A percentile compares a stretch with the other conserved stretches of the same genome.
Evolutionary conservation across 202 grass and related monocot species (phyloP).

Genomic region (Saccharum hybrid): DNA sequence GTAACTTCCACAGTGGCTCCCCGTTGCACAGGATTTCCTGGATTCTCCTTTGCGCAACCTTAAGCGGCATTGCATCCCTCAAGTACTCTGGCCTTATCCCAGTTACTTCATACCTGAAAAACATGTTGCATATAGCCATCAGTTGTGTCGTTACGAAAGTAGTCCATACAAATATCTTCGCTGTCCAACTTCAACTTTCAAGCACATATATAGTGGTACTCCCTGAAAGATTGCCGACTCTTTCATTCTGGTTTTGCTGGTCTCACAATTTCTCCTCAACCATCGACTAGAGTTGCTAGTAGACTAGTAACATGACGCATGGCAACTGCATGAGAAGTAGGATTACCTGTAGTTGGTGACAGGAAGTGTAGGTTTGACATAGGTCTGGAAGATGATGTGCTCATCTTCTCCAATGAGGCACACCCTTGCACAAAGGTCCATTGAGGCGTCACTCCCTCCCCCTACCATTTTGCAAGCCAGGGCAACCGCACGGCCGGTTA

Average conservation of each 20-base stretch:
- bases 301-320: not conserved
- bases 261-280: not conserved
- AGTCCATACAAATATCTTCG: not conserved
- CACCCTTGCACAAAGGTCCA: constrained; percentile 69
- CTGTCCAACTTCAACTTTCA: not conserved
- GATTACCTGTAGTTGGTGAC: constrained; percentile 82
- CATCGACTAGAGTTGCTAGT: not conserved
- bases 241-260: not conserved
- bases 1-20: constrained; percentile 79
- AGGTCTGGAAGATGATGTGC: constrained; percentile 77
- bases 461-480: constrained; percentile 82
- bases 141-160: not conserved
- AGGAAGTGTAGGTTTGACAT: constrained; percentile 59
- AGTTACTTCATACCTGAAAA: constrained; percentile 74
- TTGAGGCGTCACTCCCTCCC: constrained; percentile 72
- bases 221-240: not conserved
- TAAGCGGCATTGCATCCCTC: constrained; percentile 78
- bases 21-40: constrained; percentile 82
- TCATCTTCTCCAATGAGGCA: constrained; percentile 84
- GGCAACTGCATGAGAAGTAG: not conserved
- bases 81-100: constrained; percentile 78
- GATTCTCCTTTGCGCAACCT: constrained; percentile 73
- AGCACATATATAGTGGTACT: not conserved
- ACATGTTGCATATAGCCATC: not conserved
- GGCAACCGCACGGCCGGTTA: constrained; percentile 55